A percentile compares a stretch with the other conserved stretches of the same genome.
Conservation (phyloP, 495 filamentous ascomycete genomes). For the Aspergillus mulundensis region DNA sequence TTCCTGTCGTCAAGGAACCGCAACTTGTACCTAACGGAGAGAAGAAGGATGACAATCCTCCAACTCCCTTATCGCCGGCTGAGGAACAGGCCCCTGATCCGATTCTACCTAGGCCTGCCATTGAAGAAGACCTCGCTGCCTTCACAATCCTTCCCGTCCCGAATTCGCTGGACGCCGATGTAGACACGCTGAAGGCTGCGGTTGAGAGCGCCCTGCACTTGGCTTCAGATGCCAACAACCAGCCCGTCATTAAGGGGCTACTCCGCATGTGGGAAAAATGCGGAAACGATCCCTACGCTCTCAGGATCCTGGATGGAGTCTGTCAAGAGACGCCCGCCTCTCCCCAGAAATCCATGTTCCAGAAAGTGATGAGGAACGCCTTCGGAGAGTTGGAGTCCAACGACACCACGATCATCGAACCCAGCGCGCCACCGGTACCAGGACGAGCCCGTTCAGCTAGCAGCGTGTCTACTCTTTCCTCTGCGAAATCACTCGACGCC, state of each 20-base stretch:
- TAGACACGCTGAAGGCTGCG: constrained; percentile 23
- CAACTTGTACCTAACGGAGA: constrained; percentile 14
- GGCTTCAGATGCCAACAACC: constrained; percentile 25
- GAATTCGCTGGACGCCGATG: constrained; percentile 20
- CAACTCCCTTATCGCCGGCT: constrained; percentile 14
- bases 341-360: constrained; percentile 24
- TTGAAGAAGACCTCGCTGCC: constrained; percentile 13
- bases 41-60: constrained; percentile 12
- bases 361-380: constrained; percentile 23
- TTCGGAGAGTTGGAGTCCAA: constrained; percentile 19
- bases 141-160: constrained; percentile 23
- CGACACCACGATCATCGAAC: background rate
- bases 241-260: constrained; percentile 24
- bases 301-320: constrained; percentile 25
- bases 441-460: constrained; percentile 34
- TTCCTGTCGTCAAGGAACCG: constrained; percentile 18
- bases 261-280: constrained; percentile 27
- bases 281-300: constrained; percentile 21
- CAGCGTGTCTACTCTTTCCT: constrained; percentile 44
- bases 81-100: constrained; percentile 13
- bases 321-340: constrained; percentile 22
- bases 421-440: constrained; percentile 6
- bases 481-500: constrained; percentile 32
- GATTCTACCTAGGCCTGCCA: background rate
- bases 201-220: constrained; percentile 21